phyloP scores from a whole-genome alignment of 495 filamentous ascomycete genomes.

The Xylaria scruposa region DNA sequence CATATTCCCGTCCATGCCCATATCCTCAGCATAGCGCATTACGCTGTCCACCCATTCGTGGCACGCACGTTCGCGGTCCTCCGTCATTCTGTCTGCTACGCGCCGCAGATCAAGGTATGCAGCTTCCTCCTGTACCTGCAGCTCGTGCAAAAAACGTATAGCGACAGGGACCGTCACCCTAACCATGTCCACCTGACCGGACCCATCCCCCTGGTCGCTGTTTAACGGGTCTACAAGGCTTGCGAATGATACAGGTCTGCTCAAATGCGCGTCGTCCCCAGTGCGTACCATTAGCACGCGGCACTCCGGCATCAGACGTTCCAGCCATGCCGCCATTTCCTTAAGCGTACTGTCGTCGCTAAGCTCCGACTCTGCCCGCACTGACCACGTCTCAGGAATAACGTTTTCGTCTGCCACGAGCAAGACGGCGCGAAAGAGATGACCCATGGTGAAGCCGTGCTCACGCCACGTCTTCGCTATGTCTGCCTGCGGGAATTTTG shows the following conservation, averaged over 20 bases:
- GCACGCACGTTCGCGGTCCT: slow-evolving; percentile 33
- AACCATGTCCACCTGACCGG: slow-evolving; percentile 30
- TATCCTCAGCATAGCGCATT: slow-evolving; percentile 32
- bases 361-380: slow-evolving; percentile 27
- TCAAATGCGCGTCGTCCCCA: slow-evolving; percentile 35
- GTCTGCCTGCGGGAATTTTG: slow-evolving; percentile 25
- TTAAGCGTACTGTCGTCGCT: slow-evolving; percentile 14
- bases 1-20: slow-evolving; percentile 32
- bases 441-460: slow-evolving; percentile 32
- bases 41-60: slow-evolving; percentile 34
- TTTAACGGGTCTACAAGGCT: slow-evolving; percentile 29
- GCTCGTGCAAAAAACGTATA: slow-evolving; percentile 34
- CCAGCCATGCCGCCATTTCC: slow-evolving; percentile 30
- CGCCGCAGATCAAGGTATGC: slow-evolving; percentile 29
- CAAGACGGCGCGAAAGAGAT: slow-evolving; percentile 33
- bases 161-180: slow-evolving; percentile 34
- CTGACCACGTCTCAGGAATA: slow-evolving; percentile 29
- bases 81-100: slow-evolving; percentile 29
- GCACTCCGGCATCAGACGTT: slow-evolving; percentile 35
- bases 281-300: slow-evolving; percentile 35
- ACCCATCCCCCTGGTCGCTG: slow-evolving; percentile 27
- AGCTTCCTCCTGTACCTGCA: slow-evolving; percentile 31
- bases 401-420: slow-evolving; percentile 33
- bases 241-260: slow-evolving; percentile 34
- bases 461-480: slow-evolving; percentile 32